Percentiles rank a stretch among this genome's conserved stretches.
phyloP scores from a whole-genome alignment of 768 basidiomycete genomes.

The Naganishia onofrii region DNA sequence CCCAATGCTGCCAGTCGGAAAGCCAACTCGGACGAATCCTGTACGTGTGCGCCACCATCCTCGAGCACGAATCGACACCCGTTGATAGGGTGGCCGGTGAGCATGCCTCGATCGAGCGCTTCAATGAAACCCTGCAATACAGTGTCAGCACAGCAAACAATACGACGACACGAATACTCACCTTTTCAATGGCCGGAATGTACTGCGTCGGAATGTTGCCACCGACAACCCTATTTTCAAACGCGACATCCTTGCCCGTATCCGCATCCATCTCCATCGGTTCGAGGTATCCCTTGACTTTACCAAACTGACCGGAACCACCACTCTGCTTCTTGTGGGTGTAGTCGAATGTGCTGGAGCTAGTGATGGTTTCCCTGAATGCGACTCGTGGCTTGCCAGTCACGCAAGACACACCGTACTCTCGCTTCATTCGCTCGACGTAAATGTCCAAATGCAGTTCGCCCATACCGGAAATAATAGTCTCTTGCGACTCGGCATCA shows the following conservation, averaged over 20 bases:
- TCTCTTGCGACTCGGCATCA: slow-evolving; percentile 93
- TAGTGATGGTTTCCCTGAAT: slow-evolving; percentile 89
- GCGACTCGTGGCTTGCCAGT: slow-evolving; percentile 96
- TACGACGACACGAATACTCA: slow-evolving; percentile 47
- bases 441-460: slow-evolving; percentile 98
- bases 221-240: slow-evolving; percentile 85
- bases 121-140: slow-evolving; percentile 79
- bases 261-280: slow-evolving; percentile 76
- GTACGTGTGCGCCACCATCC: slow-evolving; percentile 87
- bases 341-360: slow-evolving; percentile 76
- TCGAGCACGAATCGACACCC: slow-evolving; percentile 82
- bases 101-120: slow-evolving; percentile 82
- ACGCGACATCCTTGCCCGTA: slow-evolving; percentile 70
- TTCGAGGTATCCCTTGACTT: slow-evolving; percentile 85
- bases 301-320: slow-evolving; percentile 93
- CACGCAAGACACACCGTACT: slow-evolving; percentile 87
- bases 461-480: slow-evolving; percentile 99
- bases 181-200: slow-evolving; percentile 94
- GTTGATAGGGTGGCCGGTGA: slow-evolving; percentile 82
- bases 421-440: slow-evolving; percentile 96
- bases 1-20: slow-evolving; percentile 87
- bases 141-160: neutral
- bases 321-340: slow-evolving; percentile 98
- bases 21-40: slow-evolving; percentile 94
- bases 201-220: slow-evolving; percentile 86